Percentiles rank a stretch among this genome's conserved stretches.
These are phyloP conservation scores for Pilatotrama ljubarskyi DNA, from an alignment of 768 basidiomycete species.

Conservation along the genomic window DNA sequence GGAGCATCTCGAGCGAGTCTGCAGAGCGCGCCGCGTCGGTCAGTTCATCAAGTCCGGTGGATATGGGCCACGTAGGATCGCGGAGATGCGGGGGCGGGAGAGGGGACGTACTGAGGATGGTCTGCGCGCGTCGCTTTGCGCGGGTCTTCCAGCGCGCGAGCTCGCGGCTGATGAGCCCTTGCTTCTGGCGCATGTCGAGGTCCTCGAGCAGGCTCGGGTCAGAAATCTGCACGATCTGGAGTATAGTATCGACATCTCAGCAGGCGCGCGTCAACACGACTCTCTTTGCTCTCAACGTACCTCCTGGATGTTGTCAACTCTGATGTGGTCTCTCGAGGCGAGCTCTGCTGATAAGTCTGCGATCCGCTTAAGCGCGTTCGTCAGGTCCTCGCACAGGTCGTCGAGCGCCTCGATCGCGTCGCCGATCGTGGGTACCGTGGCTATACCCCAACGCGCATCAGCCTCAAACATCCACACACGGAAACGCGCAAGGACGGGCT, in stretches of 20 bases:
- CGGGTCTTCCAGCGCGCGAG: slow-evolving; percentile 47
- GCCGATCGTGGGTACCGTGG: slow-evolving; percentile 74
- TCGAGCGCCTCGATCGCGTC: slow-evolving; percentile 70
- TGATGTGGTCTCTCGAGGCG: slow-evolving; percentile 66
- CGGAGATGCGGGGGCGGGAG: neutral
- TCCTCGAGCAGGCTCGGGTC: slow-evolving; percentile 61
- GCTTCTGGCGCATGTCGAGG: slow-evolving; percentile 67
- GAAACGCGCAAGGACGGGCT: slow-evolving; percentile 23
- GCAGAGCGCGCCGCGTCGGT: neutral
- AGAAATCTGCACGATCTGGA: slow-evolving; percentile 49
- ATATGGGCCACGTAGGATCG: too few relatives aligned
- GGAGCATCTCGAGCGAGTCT: slow-evolving; percentile 77
- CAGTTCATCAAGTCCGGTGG: too few relatives aligned
- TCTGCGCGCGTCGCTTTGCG: slow-evolving; percentile 49
- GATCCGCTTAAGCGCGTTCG: slow-evolving; percentile 63
- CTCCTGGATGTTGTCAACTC: slow-evolving; percentile 71
- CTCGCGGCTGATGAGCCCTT: slow-evolving; percentile 61
- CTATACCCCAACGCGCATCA: slow-evolving; percentile 35
- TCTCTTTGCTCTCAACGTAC: slow-evolving; percentile 37
- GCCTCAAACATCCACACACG: neutral
- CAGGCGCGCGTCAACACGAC: neutral
- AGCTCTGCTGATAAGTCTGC: slow-evolving; percentile 69
- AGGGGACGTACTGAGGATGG: slow-evolving; percentile 52
- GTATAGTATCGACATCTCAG: too few relatives aligned
- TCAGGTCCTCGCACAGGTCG: slow-evolving; percentile 60